These are phyloP conservation scores for Neonectria hederae DNA, from an alignment of 2,329 filamentous ascomycete species.

Conservation along the genomic window DNA sequence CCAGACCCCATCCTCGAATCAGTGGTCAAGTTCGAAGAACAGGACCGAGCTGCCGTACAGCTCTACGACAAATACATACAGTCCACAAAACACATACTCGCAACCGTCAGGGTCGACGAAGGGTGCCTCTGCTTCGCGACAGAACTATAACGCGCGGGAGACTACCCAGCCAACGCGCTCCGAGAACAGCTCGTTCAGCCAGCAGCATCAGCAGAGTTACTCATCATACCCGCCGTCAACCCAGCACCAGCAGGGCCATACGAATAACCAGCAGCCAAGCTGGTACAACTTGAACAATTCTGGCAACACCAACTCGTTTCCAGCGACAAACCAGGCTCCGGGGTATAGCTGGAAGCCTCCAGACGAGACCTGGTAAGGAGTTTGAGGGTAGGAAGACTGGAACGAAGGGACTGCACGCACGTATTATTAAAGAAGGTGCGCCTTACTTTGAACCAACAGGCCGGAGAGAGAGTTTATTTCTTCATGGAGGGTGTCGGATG, in stretches of 20 bases:
- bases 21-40: conserved; percentile 36
- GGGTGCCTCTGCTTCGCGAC: conserved; percentile 25
- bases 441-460: not conserved
- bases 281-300: conserved; percentile 44
- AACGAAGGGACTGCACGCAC: not conserved
- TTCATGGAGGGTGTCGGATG: not conserved
- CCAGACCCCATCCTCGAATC: conserved; percentile 34
- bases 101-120: conserved; percentile 29
- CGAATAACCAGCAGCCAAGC: conserved; percentile 19
- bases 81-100: conserved; percentile 24
- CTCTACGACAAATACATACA: conserved; percentile 28
- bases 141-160: conserved; percentile 37
- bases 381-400: not conserved
- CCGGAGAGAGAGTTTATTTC: not conserved
- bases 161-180: conserved; percentile 26
- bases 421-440: not conserved
- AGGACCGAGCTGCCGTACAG: conserved; percentile 28
- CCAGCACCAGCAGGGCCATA: conserved; percentile 32
- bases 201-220: conserved; percentile 29
- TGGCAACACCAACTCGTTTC: conserved; percentile 29
- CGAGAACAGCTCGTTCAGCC: conserved; percentile 24
- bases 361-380: conserved; percentile 33
- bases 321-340: conserved; percentile 32
- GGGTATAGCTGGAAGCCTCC: conserved; percentile 40
- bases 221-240: conserved; percentile 27